Percentiles rank a stretch among this genome's conserved stretches.
phyloP scores from a whole-genome alignment of 129 eudicot species.

The Gnaphalium uliginosum region DNA sequence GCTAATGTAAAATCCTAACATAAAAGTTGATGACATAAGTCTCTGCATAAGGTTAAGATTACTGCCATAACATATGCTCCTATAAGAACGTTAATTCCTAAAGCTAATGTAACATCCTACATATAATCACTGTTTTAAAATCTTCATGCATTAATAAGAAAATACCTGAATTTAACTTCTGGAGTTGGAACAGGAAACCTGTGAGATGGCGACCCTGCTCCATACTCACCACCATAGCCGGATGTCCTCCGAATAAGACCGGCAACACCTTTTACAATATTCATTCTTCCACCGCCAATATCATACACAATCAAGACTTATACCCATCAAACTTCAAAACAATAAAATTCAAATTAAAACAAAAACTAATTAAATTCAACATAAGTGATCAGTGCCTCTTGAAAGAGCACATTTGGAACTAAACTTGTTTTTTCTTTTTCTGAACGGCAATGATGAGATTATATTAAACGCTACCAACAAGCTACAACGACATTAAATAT shows the following conservation, averaged over 20 bases:
- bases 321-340: constrained; percentile 45
- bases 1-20: not conserved
- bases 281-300: constrained; percentile 70
- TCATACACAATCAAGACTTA: constrained; percentile 41
- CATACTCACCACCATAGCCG: constrained; percentile 58
- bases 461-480: too few relatives aligned
- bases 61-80: constrained; percentile 22
- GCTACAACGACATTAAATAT: not conserved
- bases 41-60: not conserved
- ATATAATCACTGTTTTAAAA: not conserved
- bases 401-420: not conserved
- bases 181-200: constrained; percentile 67
- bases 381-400: constrained; percentile 15
- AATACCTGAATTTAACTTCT: constrained; percentile 69
- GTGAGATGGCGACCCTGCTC: constrained; percentile 47
- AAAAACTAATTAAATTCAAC: not conserved
- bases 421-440: not conserved
- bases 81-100: constrained; percentile 20
- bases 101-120: constrained; percentile 17
- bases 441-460: not conserved
- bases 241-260: constrained; percentile 86
- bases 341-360: constrained; percentile 31
- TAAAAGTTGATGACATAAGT: not conserved
- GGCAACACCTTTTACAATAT: constrained; percentile 97
- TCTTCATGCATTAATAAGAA: constrained; percentile 6